Conservation (phyloP, 495 filamentous ascomycete genomes). For the Hypomontagnella submonticulosa region DNA sequence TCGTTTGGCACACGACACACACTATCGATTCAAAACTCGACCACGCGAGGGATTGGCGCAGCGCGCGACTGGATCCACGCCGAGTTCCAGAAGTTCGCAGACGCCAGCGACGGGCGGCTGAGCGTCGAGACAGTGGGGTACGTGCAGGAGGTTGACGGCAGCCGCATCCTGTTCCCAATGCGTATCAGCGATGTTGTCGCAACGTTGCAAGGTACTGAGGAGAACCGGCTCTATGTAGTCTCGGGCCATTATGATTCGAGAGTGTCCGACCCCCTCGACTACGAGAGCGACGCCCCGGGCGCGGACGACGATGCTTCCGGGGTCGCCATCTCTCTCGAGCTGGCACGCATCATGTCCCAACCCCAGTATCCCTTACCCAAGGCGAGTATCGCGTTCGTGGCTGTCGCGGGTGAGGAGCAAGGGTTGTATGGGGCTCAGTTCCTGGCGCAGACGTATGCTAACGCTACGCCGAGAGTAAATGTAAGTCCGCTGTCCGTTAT, state of each 20-base stretch:
- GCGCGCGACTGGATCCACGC: constrained; percentile 64
- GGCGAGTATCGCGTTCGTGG: constrained; percentile 64
- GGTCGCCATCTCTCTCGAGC: constrained; percentile 57
- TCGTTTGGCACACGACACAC: constrained; percentile 66
- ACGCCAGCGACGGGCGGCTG: constrained; percentile 54
- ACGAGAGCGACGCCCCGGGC: constrained; percentile 62
- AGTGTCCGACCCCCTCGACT: constrained; percentile 59
- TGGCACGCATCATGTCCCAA: constrained; percentile 59
- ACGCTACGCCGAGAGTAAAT: constrained; percentile 50
- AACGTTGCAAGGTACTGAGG: constrained; percentile 58
- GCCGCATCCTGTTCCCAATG: constrained; percentile 58
- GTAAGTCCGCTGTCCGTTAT: constrained; percentile 22
- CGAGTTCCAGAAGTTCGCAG: constrained; percentile 55
- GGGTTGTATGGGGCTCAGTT: constrained; percentile 59
- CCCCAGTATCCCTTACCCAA: constrained; percentile 48
- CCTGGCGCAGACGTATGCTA: constrained; percentile 60
- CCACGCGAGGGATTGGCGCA: constrained; percentile 62
- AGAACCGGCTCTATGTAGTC: constrained; percentile 61
- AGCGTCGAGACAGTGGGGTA: constrained; percentile 58
- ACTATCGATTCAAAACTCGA: constrained; percentile 58
- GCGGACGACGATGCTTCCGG: constrained; percentile 63
- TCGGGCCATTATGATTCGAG: constrained; percentile 66
- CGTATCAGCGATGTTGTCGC: constrained; percentile 63
- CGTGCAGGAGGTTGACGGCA: constrained; percentile 51
- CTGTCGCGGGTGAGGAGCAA: constrained; percentile 66